These are phyloP conservation scores for Spironucleus salmonicida DNA, from an alignment of 208 protist genomes.

Conservation along the genomic window DNA sequence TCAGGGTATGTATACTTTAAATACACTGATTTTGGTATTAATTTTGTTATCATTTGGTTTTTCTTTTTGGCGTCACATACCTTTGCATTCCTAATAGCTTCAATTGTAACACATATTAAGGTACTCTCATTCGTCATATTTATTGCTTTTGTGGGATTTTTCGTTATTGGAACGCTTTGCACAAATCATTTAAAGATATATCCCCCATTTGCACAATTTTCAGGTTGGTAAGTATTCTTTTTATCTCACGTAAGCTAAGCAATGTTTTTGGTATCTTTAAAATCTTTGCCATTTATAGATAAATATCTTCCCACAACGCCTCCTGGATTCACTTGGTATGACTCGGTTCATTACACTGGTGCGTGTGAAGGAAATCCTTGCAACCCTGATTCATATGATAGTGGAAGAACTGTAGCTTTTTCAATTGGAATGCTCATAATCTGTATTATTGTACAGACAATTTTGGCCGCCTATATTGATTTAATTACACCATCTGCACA, in stretches of 20 bases:
- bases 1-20: neutral
- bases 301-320: neutral
- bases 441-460: neutral
- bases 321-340: neutral
- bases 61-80: neutral
- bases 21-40: neutral
- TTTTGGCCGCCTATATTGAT: conserved; percentile 25
- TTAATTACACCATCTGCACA: neutral
- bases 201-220: neutral
- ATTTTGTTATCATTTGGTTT: neutral
- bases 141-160: neutral
- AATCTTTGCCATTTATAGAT: neutral
- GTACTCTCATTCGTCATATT: conserved; percentile 12
- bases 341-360: neutral
- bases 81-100: neutral
- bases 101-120: neutral
- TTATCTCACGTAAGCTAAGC: neutral
- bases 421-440: neutral
- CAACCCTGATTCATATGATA: neutral
- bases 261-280: neutral
- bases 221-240: neutral
- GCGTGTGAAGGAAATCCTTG: neutral
- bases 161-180: neutral
- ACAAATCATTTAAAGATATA: neutral
- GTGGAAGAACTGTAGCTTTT: neutral